phyloP scores from a whole-genome alignment of 2,329 filamentous ascomycete genomes.

The Penicillium sp. region DNA sequence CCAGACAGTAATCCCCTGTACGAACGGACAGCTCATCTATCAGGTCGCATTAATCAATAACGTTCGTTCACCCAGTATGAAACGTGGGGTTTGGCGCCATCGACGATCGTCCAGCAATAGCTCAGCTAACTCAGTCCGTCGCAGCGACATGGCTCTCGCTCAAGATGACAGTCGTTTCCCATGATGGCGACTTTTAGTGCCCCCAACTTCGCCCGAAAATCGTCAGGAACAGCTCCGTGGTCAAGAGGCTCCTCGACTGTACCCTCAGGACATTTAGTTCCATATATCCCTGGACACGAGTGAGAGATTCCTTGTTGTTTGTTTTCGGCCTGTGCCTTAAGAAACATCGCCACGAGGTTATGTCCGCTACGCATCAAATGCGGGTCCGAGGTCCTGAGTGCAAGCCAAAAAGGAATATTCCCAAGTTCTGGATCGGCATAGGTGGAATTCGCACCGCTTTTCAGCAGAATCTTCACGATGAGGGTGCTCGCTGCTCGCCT shows the following conservation, averaged over 20 bases:
- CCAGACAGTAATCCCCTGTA: not conserved
- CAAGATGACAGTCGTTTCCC: not conserved
- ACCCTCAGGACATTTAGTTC: not conserved
- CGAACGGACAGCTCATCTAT: not conserved
- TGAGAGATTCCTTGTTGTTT: not conserved
- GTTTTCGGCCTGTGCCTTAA: not conserved
- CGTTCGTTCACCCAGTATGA: not conserved
- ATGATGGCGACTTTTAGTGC: not conserved
- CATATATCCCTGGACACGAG: not conserved
- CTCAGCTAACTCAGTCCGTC: not conserved
- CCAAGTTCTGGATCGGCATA: no score
- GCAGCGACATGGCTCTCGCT: not conserved
- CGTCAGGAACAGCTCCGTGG: not conserved
- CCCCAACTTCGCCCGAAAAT: not conserved
- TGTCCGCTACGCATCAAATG: no score
- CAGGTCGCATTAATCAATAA: not conserved
- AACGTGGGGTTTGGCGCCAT: slow-evolving; percentile 1
- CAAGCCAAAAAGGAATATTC: no score
- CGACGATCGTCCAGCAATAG: not conserved
- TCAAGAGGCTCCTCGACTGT: not conserved
- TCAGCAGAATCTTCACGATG: no score
- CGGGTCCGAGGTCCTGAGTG: no score
- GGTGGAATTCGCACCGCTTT: no score
- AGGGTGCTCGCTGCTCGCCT: no score
- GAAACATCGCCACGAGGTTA: not conserved